Percentiles rank a stretch among this genome's conserved stretches.
These are phyloP conservation scores for Calonectria pseudoturangicola DNA, from an alignment of 2,329 filamentous ascomycete genomes.

Conservation along the genomic window DNA sequence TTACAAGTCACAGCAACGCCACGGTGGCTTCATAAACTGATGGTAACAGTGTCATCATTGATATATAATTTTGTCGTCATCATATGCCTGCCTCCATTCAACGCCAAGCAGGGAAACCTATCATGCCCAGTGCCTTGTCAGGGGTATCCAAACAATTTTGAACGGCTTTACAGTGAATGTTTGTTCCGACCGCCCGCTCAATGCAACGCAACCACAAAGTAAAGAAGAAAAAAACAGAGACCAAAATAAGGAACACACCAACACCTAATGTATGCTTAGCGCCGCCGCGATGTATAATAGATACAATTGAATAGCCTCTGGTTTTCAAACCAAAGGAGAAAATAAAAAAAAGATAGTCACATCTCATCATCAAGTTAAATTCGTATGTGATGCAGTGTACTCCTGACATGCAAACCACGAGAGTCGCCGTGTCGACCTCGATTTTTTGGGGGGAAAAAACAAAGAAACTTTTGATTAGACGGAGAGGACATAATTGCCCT, in stretches of 20 bases:
- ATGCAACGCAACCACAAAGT: slow-evolving; percentile 46
- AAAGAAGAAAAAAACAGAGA: slow-evolving; percentile 39
- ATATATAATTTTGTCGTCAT: slow-evolving; percentile 52
- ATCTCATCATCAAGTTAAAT: slow-evolving; percentile 38
- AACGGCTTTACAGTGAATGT: slow-evolving; percentile 51
- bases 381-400: slow-evolving; percentile 23
- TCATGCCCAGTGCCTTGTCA: slow-evolving; percentile 55
- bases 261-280: slow-evolving; percentile 31
- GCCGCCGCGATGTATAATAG: slow-evolving; percentile 45
- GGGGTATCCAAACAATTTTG: slow-evolving; percentile 59
- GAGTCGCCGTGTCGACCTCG: slow-evolving; percentile 23
- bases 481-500: slow-evolving; percentile 86
- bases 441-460: slow-evolving; percentile 23
- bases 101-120: slow-evolving; percentile 53
- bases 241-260: slow-evolving; percentile 49
- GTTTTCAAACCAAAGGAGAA: not conserved
- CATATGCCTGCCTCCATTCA: slow-evolving; percentile 51
- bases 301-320: slow-evolving; percentile 44
- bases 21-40: not conserved
- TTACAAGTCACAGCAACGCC: slow-evolving; percentile 15
- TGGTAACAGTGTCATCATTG: slow-evolving; percentile 51
- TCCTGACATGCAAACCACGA: slow-evolving; percentile 36
- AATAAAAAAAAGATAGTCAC: slow-evolving; percentile 4
- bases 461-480: slow-evolving; percentile 66
- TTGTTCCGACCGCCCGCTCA: slow-evolving; percentile 50